Base-by-base conservation (phyloP, 179 eudicot genomes). In the Heliamphora pulchella region DNA sequence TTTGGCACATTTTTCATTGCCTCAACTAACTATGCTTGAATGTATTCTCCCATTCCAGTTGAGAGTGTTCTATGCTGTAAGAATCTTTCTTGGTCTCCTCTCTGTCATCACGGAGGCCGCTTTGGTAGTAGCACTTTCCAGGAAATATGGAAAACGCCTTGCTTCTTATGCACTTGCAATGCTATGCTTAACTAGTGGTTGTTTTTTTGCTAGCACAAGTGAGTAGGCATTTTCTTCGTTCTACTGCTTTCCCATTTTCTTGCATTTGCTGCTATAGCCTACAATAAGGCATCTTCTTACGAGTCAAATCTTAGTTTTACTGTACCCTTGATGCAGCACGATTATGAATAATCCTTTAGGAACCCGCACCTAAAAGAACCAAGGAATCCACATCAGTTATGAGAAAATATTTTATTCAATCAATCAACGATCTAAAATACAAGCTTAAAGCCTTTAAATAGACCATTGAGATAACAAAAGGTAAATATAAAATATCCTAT, bases 181-280 rank as follows among this genome's bases (percentile, higher is more conserved):
- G 96, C 86, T 96, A 47, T 96, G 98, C 90, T 84, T 96, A 83
- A 88, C 97, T 2, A 96, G 99, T 80, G 99, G 98, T 79, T 94
- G 97, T 79, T 96, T 94, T 84, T 96, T 96, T 62, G 98, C 99
- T 64, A 96, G 98, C 85, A 96, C 99, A 77, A 96, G 99, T 96
- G 81, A 77, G 97, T 84, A 51, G 0, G 13, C 61, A 80, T 53
- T 13, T 71, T 75, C 44, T 62, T 20, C 22, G 64, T 54, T n/a
- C 17, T 47, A 61, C 14, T 51, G 51, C 22, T 67, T n/a, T 20
- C 41, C 15, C 51, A 17, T 75, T 17, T n/a, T 57, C 39, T 75
- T 3, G 3, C 78, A 59, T 75, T 46, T 43, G 8, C 48, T 46
- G 66, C 67, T 41, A 18, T 58, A 9, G 31, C 8, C 41, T 75